phyloP scores from a whole-genome alignment of 2,329 filamentous ascomycete genomes.

The Fusarium tanahbumbuense region DNA sequence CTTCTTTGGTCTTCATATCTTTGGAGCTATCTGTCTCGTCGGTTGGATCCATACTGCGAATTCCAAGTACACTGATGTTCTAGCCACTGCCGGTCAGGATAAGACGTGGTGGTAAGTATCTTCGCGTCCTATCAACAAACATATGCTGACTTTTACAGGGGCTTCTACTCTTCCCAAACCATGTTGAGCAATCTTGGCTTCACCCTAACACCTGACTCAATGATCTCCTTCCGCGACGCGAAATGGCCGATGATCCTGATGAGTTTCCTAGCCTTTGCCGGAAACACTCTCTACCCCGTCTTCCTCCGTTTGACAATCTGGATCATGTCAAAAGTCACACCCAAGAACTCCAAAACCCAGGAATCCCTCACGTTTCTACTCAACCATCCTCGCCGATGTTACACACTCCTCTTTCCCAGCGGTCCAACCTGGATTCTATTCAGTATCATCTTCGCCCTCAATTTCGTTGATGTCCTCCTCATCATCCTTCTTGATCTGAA shows the following conservation, averaged over 20 bases:
- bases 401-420: slow-evolving; percentile 70
- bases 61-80: slow-evolving; percentile 54
- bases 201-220: slow-evolving; percentile 63
- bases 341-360: slow-evolving; percentile 51
- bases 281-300: slow-evolving; percentile 67
- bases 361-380: slow-evolving; percentile 66
- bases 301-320: slow-evolving; percentile 69
- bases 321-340: slow-evolving; percentile 60
- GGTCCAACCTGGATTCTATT: slow-evolving; percentile 69
- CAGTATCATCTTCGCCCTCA: slow-evolving; percentile 61
- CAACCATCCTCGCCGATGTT: slow-evolving; percentile 71
- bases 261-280: slow-evolving; percentile 61
- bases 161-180: slow-evolving; percentile 61
- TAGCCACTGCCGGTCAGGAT: slow-evolving; percentile 52
- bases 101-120: slow-evolving; percentile 60
- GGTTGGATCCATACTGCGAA: slow-evolving; percentile 58
- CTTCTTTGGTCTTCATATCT: slow-evolving; percentile 58
- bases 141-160: slow-evolving; percentile 47
- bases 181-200: slow-evolving; percentile 65
- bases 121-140: too few species aligned
- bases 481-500: slow-evolving; percentile 63
- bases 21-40: slow-evolving; percentile 60
- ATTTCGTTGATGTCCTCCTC: slow-evolving; percentile 65
- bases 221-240: slow-evolving; percentile 60
- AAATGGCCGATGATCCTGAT: slow-evolving; percentile 59